Percentiles rank a stretch among this genome's conserved stretches.
These are phyloP conservation scores for Sporodiniella umbellata DNA, from an alignment of 371 early-diverging fungal species.

Conservation along the genomic window DNA sequence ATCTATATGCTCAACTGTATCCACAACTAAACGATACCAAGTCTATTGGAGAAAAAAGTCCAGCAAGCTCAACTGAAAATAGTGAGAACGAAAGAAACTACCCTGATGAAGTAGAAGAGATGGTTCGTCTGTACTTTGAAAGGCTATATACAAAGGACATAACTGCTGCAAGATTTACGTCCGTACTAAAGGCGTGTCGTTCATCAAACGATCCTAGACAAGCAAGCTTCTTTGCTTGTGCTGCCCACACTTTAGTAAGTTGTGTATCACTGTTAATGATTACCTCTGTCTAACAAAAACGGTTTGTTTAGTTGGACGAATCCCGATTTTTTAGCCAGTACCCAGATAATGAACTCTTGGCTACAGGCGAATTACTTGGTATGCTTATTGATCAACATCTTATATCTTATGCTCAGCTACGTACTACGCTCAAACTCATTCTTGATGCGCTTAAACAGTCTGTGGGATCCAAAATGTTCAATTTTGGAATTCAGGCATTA, in stretches of 20 bases:
- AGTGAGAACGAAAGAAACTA: constrained; percentile 22
- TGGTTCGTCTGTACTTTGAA: constrained; percentile 74
- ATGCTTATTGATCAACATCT: constrained; percentile 81
- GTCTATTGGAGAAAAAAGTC: constrained; percentile 9
- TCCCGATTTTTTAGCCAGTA: constrained; percentile 90
- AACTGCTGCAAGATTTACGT: constrained; percentile 67
- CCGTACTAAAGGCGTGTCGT: constrained; percentile 68
- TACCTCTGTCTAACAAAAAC: too few species aligned
- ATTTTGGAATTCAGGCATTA: constrained; percentile 87
- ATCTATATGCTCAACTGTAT: constrained; percentile 34
- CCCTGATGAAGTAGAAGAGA: constrained; percentile 68
- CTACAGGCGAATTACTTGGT: constrained; percentile 88
- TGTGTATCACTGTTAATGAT: too few species aligned
- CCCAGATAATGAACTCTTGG: constrained; percentile 85
- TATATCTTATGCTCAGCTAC: constrained; percentile 70
- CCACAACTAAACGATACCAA: constrained; percentile 22
- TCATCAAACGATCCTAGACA: constrained; percentile 65
- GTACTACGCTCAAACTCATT: constrained; percentile 80
- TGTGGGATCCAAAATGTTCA: constrained; percentile 78
- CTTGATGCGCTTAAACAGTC: constrained; percentile 81
- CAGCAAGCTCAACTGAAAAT: not conserved
- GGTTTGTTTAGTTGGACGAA: constrained; percentile 72
- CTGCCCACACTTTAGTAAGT: constrained; percentile 70
- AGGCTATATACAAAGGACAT: constrained; percentile 73
- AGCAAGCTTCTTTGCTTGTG: constrained; percentile 74